Evolutionary conservation across 768 basidiomycete genomes (phyloP), one percentile per base, ranked within the genome.

Genomic region (Auricularia auricula-judae): DNA sequence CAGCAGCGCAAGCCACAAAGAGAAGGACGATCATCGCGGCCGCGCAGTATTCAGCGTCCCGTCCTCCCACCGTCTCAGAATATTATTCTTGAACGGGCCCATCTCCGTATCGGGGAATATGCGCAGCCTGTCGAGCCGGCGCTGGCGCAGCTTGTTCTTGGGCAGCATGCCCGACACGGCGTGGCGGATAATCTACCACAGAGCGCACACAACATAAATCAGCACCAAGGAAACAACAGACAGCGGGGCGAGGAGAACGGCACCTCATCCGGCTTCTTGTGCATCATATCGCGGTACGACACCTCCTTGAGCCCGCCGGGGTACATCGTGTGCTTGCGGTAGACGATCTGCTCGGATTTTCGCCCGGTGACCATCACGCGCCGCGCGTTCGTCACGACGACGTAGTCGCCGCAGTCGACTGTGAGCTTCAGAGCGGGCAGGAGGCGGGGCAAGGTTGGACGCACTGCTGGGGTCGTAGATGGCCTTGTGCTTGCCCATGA

Each of bases 401-500:
- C 93, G 72, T 98, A 98, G 84, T 99, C 97, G 8, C 97, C 97
- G 64, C 92, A 94, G 76, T 99, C 97, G 68, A 90, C 96, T 97
- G 67, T 14, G 51, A 16, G 7, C 12, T 11, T 21, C 61, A 56
- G 11, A 12, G 33, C 7, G 34, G 18, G 21, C 4, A 47, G 34
- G 63, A 11, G n/a, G n/a, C n/a, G n/a, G n/a, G n/a, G n/a, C n/a
- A n/a, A n/a, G n/a, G n/a, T n/a, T n/a, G 44, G 5, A 77, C 88
- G 65, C 67, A 93, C 96, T 84, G 68, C 88, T 83, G 10, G 92
- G 93, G 76, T 98, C 93, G 71, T 91, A 98, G 47, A 95, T 92
- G 4, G 96, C 95, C 73, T 98, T 99, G 75, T 98, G 94, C 77
- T 98, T 99, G 72, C 96, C 97, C 96, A 98, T 98, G 58, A 99